Base-by-base conservation (phyloP, 129 eudicot genomes). In the Escallonia herrerae region DNA sequence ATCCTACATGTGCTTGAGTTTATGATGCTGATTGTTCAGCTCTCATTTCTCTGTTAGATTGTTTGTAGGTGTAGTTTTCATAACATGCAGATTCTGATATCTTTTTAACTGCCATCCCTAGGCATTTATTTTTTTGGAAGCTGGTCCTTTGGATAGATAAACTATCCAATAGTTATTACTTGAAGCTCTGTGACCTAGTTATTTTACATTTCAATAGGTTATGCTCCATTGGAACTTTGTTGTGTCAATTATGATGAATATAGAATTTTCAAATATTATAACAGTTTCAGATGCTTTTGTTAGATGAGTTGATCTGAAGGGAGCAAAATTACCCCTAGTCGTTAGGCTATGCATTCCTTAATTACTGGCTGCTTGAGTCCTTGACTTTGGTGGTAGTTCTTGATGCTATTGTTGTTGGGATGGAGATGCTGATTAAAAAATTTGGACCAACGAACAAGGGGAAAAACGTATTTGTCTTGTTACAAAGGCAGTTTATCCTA, bases 331-430 rank as follows among this genome's bases (percentile, higher is more conserved):
- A 22, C 33, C 1, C 33, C 33, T 22, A 43, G 38, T 41, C 33
- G 15, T 40, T 59, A 47, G 53, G 44, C 15, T 58, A 42, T 54
- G 63, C 13, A 15, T 15, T 63, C 14, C 51, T 33, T 63, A 55
- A 7, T 40, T 42, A 14, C 40, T 66, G 13, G 61, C 42, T 58
- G 43, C 47, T 76, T 48, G 58, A 40, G 68, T 43, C 91, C 96
- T 93, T 89, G 76, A 93, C 90, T 40, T 61, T 43, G n/a, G 33
- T 55, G 38, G 38, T 72, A 93, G 99, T 88, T 82, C 79, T 94
- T 78, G 99, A 94, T 78, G 96, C 93, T 45, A 80, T 94, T 71
- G 87, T 94, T 79, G 99, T 94, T 56, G 99, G 90, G 60, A 94
- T 94, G 95, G 99, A 94, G 73, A 81, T 94, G 90, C 82, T 94